phyloP scores from a whole-genome alignment of 2,329 filamentous ascomycete genomes.

The Phaeomoniella chlamydospora region DNA sequence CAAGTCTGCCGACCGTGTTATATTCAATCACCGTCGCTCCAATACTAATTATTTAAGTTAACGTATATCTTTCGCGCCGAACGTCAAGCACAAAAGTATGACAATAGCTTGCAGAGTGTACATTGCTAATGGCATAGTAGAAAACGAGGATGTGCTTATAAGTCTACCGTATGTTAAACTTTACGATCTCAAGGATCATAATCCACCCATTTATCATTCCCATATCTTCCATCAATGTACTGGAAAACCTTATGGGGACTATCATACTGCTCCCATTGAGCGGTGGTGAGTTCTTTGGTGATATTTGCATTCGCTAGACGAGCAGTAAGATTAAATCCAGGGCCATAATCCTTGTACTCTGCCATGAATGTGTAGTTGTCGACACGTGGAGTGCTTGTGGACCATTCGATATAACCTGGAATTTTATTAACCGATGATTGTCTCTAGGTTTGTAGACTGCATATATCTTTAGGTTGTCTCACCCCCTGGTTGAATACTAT shows the following conservation, averaged over 20 bases:
- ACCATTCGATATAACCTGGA: slow-evolving; percentile 44
- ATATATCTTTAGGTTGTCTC: too few relatives aligned
- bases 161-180: too few relatives aligned
- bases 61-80: too few relatives aligned
- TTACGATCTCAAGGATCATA: slow-evolving; percentile 6
- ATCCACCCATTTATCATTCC: slow-evolving; percentile 36
- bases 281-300: slow-evolving; percentile 30
- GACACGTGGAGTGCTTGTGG: slow-evolving; percentile 23
- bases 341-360: slow-evolving; percentile 37
- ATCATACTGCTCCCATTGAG: slow-evolving; percentile 21
- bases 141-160: too few relatives aligned
- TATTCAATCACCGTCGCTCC: too few relatives aligned
- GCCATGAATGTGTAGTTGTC: slow-evolving; percentile 39
- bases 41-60: too few relatives aligned
- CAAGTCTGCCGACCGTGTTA: too few relatives aligned
- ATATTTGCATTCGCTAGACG: slow-evolving; percentile 23
- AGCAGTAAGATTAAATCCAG: slow-evolving; percentile 38
- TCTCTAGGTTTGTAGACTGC: too few relatives aligned
- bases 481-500: slow-evolving; percentile 36
- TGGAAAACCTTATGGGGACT: slow-evolving; percentile 31
- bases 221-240: slow-evolving; percentile 26
- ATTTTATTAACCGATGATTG: too few relatives aligned
- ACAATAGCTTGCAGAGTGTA: too few relatives aligned
- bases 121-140: too few relatives aligned
- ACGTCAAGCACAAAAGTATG: too few relatives aligned